Base-by-base conservation (phyloP, 805 yeast species). In the Cyberlindnera subsufficiens region DNA sequence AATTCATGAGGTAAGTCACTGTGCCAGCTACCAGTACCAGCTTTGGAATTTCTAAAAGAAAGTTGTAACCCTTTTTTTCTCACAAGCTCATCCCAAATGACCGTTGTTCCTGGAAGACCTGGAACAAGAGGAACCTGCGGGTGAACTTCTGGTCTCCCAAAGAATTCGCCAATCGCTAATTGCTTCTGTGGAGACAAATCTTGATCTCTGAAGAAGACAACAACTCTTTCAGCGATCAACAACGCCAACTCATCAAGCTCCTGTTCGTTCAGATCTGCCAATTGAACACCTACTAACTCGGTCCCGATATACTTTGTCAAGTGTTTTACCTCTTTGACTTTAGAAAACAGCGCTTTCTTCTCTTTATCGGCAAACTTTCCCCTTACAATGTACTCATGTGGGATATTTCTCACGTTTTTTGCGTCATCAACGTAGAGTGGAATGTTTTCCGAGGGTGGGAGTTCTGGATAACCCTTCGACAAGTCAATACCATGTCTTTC, bases 1-100 rank as follows among this genome's bases (percentile, higher is more conserved):
- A 65, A 65, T 62, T 76, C 81, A 53, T 75, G 80, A 38, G 70
- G 71, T 39, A 77, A 64, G 55, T 75, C 80, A 3, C 77, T 66
- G 61, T 75, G 81, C 65, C 66, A 36, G 14, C 36, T 17, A 20
- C 25, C 36, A 41, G 49, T 13, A 14, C 15, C 15, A 13, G 14
- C 15, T n/a, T 30, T 30, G 32, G 15, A 30, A 4, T 13, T 30
- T 7, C 11, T 30, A 30, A 14, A 13, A 13, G 14, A 14, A 7
- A n/a, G 32, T 13, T 30, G 6, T n/a, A 30, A n/a, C 2, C 15
- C 32, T 30, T 6, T 30, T 30, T n/a, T 30, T 30, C 32, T 30
- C 6, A 4, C 15, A 6, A 37, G 61, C 60, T 47, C 60, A 16
- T 38, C 29, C 61, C 64, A 30, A 38, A 71, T 64, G 11, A 66